Base-by-base conservation (phyloP, 202 grass and related monocot species). In the Panicum hallii region DNA sequence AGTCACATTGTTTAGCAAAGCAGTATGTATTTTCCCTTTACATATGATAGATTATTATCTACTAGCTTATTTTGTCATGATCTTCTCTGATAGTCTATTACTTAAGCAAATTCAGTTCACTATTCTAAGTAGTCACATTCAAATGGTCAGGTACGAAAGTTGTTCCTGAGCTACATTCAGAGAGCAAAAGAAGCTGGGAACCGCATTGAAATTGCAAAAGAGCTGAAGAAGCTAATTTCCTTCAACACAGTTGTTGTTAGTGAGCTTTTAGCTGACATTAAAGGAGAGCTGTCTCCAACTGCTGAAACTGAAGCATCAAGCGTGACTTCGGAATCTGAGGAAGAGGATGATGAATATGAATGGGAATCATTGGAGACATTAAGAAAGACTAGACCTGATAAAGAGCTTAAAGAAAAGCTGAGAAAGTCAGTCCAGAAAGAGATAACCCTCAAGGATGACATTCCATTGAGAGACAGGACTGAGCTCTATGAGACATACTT, bases 401-500 rank as follows among this genome's bases (percentile, higher is more conserved):
- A 92, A 89, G 89, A 87, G 45, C 75, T 88, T 42, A 81, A 83
- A 86, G 86, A 87, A 75, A 94, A 89, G 79, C 82, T 93, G 72
- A 77, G 46, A 40, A 88, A 90, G 72, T 86, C 93, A 82, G 86
- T 63, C 83, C 97, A 96, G 85, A 99, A 91, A 67, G 91, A 99
- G 76, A 96, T 99, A 89, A 99, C 88, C 60, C 85, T 99, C 85
- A 94, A 91, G 66, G 91, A 96, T 79, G 97, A 99, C 80, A 72
- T 99, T 81, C 76, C 91, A 65, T 84, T 92, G 66, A 90, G 87
- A 64, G 97, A 99, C 63, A 94, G 86, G 82, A 87, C 97, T 70
- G 90, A 99, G 77, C 64, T 99, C n/a, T 99, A 96, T 49, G 89
- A 92, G 75, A 90, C 91, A 36, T 99, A 99, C 73, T 85, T 96